Percentiles rank a stretch among this genome's conserved stretches.
Evolutionary conservation across 805 yeast genomes (phyloP).

Genomic region (Spathaspora arborariae): DNA sequence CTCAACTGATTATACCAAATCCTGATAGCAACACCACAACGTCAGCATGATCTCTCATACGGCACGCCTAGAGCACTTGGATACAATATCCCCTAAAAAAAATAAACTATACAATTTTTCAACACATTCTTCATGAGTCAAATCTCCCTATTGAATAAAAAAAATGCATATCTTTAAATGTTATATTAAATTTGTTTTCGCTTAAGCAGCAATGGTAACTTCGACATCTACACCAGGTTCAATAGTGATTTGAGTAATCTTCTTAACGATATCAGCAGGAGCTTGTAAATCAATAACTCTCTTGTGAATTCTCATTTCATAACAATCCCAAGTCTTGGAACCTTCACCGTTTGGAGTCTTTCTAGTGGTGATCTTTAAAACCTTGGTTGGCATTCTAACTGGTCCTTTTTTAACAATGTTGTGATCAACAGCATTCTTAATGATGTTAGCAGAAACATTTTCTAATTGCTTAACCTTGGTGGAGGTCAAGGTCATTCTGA

Average conservation of each 20-base stretch:
- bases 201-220: conserved; percentile 84
- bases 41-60: conserved; percentile 45
- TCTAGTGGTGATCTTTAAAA: conserved; percentile 97
- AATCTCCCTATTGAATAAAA: conserved; percentile 2
- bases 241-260: conserved; percentile 95
- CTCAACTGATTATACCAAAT: conserved; percentile 19
- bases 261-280: conserved; percentile 89
- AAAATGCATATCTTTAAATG: neutral
- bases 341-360: conserved; percentile 99
- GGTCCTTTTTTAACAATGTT: conserved; percentile 96
- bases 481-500: conserved; percentile 98
- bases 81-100: conserved; percentile 17
- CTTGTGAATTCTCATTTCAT: conserved; percentile 99
- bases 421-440: conserved; percentile 80
- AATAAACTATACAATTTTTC: neutral
- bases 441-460: conserved; percentile 88
- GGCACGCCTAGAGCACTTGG: conserved; percentile 62
- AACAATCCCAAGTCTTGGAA: conserved; percentile 99
- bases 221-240: conserved; percentile 99
- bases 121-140: neutral
- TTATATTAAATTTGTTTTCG: conserved; percentile 5
- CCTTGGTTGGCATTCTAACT: conserved; percentile 99
- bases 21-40: conserved; percentile 63
- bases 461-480: conserved; percentile 98
- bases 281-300: conserved; percentile 98